phyloP scores from a whole-genome alignment of 2,329 filamentous ascomycete genomes.

The Ceratocystis variospora region DNA sequence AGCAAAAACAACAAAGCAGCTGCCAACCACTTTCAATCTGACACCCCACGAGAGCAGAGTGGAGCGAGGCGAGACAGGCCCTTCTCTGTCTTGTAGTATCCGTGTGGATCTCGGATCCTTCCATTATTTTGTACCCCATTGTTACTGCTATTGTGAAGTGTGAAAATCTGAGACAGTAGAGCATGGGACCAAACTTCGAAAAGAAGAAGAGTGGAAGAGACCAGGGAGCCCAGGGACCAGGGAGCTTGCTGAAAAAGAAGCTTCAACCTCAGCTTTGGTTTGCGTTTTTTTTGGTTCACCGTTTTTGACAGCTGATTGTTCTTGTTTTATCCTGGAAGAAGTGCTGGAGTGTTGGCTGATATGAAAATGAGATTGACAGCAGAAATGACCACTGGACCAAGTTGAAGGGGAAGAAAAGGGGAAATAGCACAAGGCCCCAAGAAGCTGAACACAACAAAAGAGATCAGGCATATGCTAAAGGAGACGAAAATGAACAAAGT shows the following conservation, averaged over 20 bases:
- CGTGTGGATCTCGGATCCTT: background rate
- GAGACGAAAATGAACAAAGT: background rate
- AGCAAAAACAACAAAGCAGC: background rate
- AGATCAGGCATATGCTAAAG: background rate
- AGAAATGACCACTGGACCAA: no score
- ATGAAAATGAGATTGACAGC: no score
- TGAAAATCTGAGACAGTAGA: background rate
- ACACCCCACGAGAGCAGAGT: background rate
- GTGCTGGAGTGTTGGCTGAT: no score
- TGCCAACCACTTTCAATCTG: background rate
- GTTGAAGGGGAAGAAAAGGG: background rate
- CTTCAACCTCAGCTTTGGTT: background rate
- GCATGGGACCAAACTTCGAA: background rate
- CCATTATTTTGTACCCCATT: background rate
- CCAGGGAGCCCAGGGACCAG: background rate
- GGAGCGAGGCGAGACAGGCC: background rate
- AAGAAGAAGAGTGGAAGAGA: background rate
- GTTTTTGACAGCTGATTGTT: background rate
- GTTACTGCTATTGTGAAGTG: background rate
- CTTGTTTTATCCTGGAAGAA: background rate
- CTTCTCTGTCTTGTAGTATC: background rate
- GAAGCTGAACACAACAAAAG: background rate
- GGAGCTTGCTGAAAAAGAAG: background rate
- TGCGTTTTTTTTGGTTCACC: background rate
- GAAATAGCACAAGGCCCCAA: background rate